phyloP scores from a whole-genome alignment of 257 asterid species.

The Plectranthus barbatus region DNA sequence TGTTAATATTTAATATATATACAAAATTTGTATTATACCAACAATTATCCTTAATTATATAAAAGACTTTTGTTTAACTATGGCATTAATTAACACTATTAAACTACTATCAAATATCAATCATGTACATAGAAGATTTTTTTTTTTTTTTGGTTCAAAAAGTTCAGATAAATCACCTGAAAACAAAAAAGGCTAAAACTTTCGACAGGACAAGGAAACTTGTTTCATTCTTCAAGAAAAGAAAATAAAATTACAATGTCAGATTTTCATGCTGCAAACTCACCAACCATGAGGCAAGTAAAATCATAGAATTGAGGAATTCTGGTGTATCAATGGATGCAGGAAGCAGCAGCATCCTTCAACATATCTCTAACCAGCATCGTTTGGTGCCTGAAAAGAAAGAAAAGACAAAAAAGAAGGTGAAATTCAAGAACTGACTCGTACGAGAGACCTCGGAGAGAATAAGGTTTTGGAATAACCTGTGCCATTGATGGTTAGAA shows the following conservation, averaged over 20 bases:
- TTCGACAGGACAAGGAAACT: background rate
- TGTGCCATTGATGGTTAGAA: background rate
- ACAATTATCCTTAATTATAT: too few species aligned
- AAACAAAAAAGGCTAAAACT: background rate
- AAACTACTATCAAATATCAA: background rate
- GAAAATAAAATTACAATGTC: constrained; percentile 7
- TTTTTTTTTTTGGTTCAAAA: background rate
- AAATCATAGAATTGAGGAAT: background rate
- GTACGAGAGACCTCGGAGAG: background rate
- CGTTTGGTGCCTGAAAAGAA: background rate
- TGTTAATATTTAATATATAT: too few species aligned
- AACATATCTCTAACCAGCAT: background rate
- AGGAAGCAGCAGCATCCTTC: background rate
- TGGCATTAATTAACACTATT: background rate
- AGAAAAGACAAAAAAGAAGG: background rate
- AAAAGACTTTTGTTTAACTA: background rate
- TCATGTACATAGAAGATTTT: background rate
- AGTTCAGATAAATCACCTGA: background rate
- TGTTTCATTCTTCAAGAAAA: background rate
- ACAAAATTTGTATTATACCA: too few species aligned
- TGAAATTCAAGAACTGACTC: background rate
- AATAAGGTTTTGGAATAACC: background rate
- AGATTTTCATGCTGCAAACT: background rate
- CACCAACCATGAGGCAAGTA: background rate
- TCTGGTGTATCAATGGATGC: background rate